Conservation (phyloP, 345 rosid species). For the Bruguiera gymnorhiza region DNA sequence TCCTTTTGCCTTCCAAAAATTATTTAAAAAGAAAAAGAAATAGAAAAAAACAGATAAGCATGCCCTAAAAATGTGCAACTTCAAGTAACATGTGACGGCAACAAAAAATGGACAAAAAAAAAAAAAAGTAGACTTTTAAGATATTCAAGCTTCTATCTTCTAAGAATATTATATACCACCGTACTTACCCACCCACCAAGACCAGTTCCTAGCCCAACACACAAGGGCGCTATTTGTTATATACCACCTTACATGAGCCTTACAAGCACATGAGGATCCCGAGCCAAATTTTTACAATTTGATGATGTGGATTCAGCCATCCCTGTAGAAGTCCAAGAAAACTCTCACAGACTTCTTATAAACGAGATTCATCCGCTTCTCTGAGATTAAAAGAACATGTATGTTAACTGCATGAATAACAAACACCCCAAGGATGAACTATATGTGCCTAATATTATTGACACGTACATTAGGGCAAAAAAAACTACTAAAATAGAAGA, state of each 20-base stretch:
- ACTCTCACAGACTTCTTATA: conserved; percentile 87
- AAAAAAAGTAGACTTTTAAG: no score
- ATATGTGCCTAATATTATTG: background rate
- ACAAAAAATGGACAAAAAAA: background rate
- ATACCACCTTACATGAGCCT: conserved; percentile 11
- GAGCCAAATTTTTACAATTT: conserved; percentile 46
- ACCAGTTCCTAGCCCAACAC: no score
- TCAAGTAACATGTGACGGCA: no score
- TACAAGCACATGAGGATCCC: conserved; percentile 93
- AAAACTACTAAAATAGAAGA: conserved; percentile 12
- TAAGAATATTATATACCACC: no score
- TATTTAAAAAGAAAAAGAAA: no score
- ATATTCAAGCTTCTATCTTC: no score
- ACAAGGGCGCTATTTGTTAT: no score
- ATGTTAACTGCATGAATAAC: conserved; percentile 1
- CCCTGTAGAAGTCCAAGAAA: conserved; percentile 95
- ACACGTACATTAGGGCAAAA: background rate
- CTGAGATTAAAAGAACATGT: conserved; percentile 38
- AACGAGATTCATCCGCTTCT: conserved; percentile 92
- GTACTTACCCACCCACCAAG: no score
- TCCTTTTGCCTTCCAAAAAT: no score
- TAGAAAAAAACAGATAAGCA: background rate
- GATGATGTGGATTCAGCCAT: conserved; percentile 56
- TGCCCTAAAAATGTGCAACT: background rate
- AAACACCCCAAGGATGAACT: background rate